Conservation (phyloP, 2,329 filamentous ascomycete genomes). For the Penicillium sp. region DNA sequence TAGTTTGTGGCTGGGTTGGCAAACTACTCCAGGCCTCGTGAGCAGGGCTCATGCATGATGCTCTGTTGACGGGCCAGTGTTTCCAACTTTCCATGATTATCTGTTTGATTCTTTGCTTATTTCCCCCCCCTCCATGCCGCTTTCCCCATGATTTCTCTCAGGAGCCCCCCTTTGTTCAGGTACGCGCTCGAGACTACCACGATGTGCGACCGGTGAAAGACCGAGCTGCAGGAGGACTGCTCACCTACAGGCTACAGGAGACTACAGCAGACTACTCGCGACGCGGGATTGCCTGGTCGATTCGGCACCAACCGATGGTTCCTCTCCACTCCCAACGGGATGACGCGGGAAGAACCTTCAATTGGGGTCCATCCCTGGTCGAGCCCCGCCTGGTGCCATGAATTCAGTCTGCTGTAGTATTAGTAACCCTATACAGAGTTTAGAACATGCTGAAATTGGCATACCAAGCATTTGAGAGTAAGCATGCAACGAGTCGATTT, state of each 20-base stretch:
- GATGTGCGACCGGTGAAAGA: background rate
- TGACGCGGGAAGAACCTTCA: slow-evolving; percentile 21
- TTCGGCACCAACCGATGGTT: slow-evolving; percentile 15
- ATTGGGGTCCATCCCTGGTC: slow-evolving; percentile 5
- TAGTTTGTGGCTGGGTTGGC: background rate
- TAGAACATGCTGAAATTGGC: background rate
- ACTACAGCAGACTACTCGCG: background rate
- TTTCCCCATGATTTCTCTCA: background rate
- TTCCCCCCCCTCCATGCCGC: background rate
- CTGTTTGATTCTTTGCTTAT: background rate
- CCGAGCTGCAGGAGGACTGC: background rate
- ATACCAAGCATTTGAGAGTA: background rate
- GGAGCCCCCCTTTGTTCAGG: background rate
- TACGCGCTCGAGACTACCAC: background rate
- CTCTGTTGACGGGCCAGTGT: too few relatives aligned
- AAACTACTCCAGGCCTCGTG: background rate
- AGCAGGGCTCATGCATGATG: too few relatives aligned
- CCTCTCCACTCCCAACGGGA: slow-evolving; percentile 9
- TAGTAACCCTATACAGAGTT: background rate
- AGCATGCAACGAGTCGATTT: background rate
- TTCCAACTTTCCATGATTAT: background rate
- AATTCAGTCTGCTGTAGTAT: background rate
- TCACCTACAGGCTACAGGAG: background rate
- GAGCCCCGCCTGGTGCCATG: background rate
- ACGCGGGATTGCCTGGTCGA: background rate